phyloP scores from a whole-genome alignment of 2,329 filamentous ascomycete genomes.

The Septoria linicola region DNA sequence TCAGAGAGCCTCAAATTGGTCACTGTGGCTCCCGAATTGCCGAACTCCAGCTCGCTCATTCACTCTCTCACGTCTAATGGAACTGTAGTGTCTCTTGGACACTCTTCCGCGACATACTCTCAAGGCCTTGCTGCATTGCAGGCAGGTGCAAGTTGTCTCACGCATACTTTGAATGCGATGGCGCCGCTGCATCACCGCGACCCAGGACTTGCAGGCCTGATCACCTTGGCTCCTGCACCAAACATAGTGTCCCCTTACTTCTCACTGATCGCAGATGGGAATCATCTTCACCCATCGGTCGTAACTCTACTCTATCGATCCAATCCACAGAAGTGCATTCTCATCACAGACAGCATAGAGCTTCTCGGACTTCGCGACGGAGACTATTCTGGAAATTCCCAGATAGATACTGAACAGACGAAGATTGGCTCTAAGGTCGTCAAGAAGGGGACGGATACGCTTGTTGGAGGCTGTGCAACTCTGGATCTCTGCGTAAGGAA shows the following conservation, averaged over 20 bases:
- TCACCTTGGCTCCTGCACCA: conserved; percentile 32
- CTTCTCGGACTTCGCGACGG: conserved; percentile 54
- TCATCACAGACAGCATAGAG: conserved; percentile 57
- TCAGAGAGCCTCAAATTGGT: conserved; percentile 47
- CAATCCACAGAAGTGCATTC: conserved; percentile 49
- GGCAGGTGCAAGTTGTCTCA: conserved; percentile 53
- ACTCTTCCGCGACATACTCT: conserved; percentile 51
- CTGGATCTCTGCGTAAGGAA: conserved; percentile 54
- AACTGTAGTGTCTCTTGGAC: conserved; percentile 52
- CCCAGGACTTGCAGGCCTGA: conserved; percentile 52
- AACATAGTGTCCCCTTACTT: conserved; percentile 50
- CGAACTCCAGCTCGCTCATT: conserved; percentile 45
- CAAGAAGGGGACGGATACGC: conserved; percentile 54
- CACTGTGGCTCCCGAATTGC: conserved; percentile 55
- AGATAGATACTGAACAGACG: conserved; percentile 52
- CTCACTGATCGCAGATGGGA: conserved; percentile 54
- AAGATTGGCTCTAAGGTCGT: conserved; percentile 52
- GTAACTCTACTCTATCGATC: conserved; percentile 51
- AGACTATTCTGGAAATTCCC: conserved; percentile 50
- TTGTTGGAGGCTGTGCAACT: conserved; percentile 55
- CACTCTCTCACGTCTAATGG: conserved; percentile 42
- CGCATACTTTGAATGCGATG: conserved; percentile 59
- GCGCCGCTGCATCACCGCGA: conserved; percentile 50
- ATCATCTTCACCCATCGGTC: conserved; percentile 54
- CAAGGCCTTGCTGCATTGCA: conserved; percentile 48